Conservation (phyloP, 75 land plant species). For the Pinus tabuliformis region DNA sequence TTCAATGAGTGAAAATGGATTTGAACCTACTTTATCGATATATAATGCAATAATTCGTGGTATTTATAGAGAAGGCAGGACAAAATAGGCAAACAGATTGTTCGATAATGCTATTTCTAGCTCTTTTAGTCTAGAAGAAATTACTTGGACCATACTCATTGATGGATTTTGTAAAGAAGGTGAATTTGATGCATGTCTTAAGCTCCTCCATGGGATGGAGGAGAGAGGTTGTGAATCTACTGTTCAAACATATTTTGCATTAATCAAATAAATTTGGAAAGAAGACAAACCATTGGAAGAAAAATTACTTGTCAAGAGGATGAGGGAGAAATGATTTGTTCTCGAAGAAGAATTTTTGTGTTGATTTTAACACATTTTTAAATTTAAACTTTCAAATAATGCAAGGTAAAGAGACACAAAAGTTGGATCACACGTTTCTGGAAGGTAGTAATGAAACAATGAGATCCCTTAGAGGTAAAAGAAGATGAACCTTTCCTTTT, state of each 20-base stretch:
- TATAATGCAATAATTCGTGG: neutral
- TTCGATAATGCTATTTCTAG: constrained; percentile 32
- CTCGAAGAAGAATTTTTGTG: neutral
- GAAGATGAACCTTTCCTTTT: constrained; percentile 40
- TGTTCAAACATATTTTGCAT: constrained; percentile 18
- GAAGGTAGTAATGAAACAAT: constrained; percentile 52
- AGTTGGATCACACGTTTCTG: constrained; percentile 17
- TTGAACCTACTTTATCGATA: constrained; percentile 25
- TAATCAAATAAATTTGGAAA: constrained; percentile 25
- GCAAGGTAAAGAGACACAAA: constrained; percentile 43
- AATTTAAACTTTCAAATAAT: constrained; percentile 14
- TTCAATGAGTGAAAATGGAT: constrained; percentile 49
- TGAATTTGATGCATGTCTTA: constrained; percentile 30
- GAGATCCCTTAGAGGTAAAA: constrained; percentile 37
- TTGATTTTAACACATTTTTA: neutral
- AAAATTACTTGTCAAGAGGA: constrained; percentile 16
- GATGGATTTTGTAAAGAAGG: constrained; percentile 55
- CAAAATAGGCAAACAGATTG: constrained; percentile 26
- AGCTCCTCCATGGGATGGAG: constrained; percentile 46
- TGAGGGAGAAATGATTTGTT: constrained; percentile 19
- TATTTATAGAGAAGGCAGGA: constrained; percentile 27
- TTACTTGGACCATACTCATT: constrained; percentile 60
- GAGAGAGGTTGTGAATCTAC: constrained; percentile 24
- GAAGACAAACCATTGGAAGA: constrained; percentile 34
- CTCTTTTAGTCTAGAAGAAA: constrained; percentile 51